Conservation (phyloP, 176 grass and related monocot genomes). For the Avena insularis region DNA sequence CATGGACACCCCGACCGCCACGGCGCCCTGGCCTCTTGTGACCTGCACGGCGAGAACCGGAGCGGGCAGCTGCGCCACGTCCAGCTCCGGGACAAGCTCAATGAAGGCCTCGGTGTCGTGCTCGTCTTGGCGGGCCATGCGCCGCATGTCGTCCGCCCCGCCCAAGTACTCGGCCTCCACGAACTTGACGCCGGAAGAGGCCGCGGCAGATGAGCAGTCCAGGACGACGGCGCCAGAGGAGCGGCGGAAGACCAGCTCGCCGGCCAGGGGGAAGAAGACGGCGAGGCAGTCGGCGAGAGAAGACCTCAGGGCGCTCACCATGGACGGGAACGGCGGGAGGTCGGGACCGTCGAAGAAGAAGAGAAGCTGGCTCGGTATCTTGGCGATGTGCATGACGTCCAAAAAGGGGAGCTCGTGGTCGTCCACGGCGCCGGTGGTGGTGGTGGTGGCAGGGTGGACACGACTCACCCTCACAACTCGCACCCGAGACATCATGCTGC, state of each 20-base stretch:
- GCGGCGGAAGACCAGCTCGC: constrained; percentile 1
- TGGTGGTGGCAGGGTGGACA: constrained; percentile 5
- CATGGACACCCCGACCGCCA: too few relatives aligned
- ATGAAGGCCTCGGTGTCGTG: not conserved
- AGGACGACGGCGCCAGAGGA: constrained; percentile 4
- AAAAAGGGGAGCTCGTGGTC: constrained; percentile 31
- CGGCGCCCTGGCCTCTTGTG: not conserved
- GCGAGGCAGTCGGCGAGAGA: not conserved
- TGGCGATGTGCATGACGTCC: not conserved
- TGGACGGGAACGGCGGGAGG: constrained; percentile 24
- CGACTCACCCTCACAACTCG: not conserved
- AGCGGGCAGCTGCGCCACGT: not conserved
- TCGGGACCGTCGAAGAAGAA: constrained; percentile 36
- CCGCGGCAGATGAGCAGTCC: constrained; percentile 33
- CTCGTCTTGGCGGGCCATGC: not conserved
- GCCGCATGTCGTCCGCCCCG: not conserved
- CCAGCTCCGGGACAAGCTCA: not conserved
- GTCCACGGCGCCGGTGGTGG: too few relatives aligned
- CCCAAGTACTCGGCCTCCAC: constrained; percentile 46
- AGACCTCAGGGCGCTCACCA: constrained; percentile 23
- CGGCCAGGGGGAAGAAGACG: constrained; percentile 33
- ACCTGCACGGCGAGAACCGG: not conserved
- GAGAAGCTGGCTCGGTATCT: constrained; percentile 20
- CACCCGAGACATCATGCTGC: too few relatives aligned
- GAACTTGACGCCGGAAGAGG: constrained; percentile 32